Conservation (phyloP, 2,329 filamentous ascomycete species). For the Cytospora chrysosperma region DNA sequence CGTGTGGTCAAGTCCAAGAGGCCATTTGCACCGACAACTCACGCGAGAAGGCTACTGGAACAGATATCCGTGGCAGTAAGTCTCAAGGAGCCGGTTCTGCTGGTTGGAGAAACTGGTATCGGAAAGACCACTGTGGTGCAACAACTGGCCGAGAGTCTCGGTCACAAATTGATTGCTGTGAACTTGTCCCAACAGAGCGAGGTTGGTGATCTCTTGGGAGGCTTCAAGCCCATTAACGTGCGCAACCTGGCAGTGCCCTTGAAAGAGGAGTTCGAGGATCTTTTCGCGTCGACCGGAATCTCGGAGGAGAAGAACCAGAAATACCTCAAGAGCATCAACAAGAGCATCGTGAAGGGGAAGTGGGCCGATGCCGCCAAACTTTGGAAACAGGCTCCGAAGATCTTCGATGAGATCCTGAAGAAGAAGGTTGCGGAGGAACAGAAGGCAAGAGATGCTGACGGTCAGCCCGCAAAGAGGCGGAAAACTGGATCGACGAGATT, state of each 20-base stretch:
- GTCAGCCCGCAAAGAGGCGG: conserved; percentile 67
- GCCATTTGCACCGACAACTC: conserved; percentile 84
- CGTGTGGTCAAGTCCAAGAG: conserved; percentile 53
- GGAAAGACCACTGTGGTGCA: conserved; percentile 97
- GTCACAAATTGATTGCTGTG: conserved; percentile 85
- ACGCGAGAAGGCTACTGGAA: conserved; percentile 82
- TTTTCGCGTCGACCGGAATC: conserved; percentile 83
- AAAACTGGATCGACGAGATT: conserved; percentile 65
- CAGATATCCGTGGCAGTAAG: conserved; percentile 82
- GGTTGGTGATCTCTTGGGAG: conserved; percentile 89
- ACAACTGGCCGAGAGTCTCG: conserved; percentile 79
- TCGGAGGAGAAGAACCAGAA: conserved; percentile 83
- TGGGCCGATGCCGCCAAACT: conserved; percentile 85
- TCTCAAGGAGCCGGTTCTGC: conserved; percentile 81
- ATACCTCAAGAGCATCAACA: conserved; percentile 78
- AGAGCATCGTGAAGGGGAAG: conserved; percentile 75
- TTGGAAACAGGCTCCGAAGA: conserved; percentile 85
- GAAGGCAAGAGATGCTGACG: conserved; percentile 39
- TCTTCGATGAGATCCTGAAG: conserved; percentile 72
- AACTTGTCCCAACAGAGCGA: conserved; percentile 98
- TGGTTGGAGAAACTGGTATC: conserved; percentile 98
- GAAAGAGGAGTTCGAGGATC: conserved; percentile 88
- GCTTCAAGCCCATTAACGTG: conserved; percentile 93
- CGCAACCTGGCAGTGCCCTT: conserved; percentile 84
- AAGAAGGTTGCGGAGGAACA: conserved; percentile 52